Conservation (phyloP, 2,329 filamentous ascomycete genomes). For the Fusarium drepaniforme region DNA sequence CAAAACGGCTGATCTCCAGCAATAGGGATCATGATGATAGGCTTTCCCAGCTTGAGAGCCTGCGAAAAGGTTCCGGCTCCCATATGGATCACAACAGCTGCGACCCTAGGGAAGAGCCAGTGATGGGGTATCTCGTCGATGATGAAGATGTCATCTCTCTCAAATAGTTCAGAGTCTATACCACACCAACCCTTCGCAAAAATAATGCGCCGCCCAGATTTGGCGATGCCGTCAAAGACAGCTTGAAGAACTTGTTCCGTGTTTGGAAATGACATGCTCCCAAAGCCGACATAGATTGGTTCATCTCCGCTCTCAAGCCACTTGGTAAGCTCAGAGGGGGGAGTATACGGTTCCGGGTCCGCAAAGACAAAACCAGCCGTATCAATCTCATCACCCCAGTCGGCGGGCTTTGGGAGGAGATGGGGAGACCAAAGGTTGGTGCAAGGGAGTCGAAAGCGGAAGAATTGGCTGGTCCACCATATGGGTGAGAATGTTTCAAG, state of each 20-base stretch:
- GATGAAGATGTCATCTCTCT: neutral
- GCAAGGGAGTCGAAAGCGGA: neutral
- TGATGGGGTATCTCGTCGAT: neutral
- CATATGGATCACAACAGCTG: neutral
- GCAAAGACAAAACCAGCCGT: neutral
- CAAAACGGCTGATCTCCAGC: neutral
- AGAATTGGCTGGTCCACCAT: constrained; percentile 2
- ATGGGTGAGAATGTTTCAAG: neutral
- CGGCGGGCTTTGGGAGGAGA: neutral
- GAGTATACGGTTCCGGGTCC: neutral
- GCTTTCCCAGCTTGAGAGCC: neutral
- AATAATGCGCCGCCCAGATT: neutral
- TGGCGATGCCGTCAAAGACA: neutral
- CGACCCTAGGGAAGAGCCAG: neutral
- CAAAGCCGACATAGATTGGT: neutral
- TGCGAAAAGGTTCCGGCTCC: neutral
- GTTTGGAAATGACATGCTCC: neutral
- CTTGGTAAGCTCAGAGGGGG: fast-evolving
- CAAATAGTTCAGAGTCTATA: neutral
- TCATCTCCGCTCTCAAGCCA: neutral
- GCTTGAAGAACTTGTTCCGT: neutral
- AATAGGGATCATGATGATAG: neutral
- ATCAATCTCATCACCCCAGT: neutral
- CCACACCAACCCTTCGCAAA: neutral
- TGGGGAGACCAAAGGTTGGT: constrained; percentile 2